Percentiles rank a stretch among this genome's conserved stretches.
phyloP scores from a whole-genome alignment of 495 filamentous ascomycete genomes.

The Physcia stellaris region DNA sequence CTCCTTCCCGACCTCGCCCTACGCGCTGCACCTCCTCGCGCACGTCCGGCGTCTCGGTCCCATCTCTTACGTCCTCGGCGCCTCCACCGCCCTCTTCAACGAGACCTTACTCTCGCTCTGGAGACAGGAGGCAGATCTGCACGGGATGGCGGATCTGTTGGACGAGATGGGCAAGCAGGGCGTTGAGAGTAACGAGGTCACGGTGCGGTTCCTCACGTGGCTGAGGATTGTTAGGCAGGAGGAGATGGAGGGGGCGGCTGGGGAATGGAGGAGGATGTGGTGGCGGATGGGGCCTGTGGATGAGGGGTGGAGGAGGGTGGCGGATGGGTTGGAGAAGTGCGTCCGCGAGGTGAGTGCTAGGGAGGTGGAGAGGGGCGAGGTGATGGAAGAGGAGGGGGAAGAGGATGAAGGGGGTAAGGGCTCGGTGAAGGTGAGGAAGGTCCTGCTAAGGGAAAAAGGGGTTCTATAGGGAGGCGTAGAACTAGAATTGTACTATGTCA shows the following conservation, averaged over 20 bases:
- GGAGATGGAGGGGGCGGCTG: not conserved
- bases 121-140: conserved; percentile 45
- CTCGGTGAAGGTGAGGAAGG: not conserved
- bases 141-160: conserved; percentile 46
- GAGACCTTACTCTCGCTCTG: conserved; percentile 53
- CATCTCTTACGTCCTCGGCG: conserved; percentile 58
- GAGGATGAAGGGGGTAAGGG: not conserved
- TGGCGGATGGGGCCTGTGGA: not conserved
- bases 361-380: too few species aligned
- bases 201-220: conserved; percentile 32
- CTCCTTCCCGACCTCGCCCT: conserved; percentile 44
- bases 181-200: conserved; percentile 45
- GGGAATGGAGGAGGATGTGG: not conserved
- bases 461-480: too few species aligned
- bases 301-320: not conserved
- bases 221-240: conserved; percentile 10
- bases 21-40: conserved; percentile 50
- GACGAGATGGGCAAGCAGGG: conserved; percentile 67
- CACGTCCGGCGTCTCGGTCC: conserved; percentile 57
- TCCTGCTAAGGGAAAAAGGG: not conserved
- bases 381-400: not conserved
- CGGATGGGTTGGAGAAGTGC: not conserved
- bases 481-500: too few species aligned
- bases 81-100: conserved; percentile 61
- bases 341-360: not conserved